Base-by-base conservation (phyloP, 768 basidiomycete species). In the Kwoniella botswanensis region DNA sequence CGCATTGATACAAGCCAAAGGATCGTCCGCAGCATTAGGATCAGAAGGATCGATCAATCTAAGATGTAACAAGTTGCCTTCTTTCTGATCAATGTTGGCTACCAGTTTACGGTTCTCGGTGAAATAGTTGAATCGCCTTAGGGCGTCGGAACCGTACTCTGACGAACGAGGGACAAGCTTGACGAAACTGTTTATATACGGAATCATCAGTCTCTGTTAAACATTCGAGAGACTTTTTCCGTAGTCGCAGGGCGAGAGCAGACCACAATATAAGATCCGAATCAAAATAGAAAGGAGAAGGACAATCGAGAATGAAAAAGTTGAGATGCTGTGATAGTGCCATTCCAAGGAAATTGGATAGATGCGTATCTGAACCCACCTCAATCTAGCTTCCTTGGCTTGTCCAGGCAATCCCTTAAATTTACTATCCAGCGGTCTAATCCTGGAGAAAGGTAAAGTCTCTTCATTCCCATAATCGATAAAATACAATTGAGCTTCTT, bases 401-500 rank as follows among this genome's bases (percentile, higher is more conserved):
- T 98, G 95, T 22, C 93, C 92, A 41, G 93, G 90, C 10, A 99
- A 87, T 10, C 90, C 87, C 75, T 92, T 91, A 89, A 98, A 98
- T 82, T 91, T 91, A 24, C 90, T 85, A 76, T 98, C 95, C 59
- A 99, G 88, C 3, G 95, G 94, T 24, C 97, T 88, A 71, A 97
- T 90, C 12, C 82, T 74, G 13, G 88, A 85, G 84, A 93, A 98
- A 4, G 90, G 84, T 12, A 98, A 86, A 1, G 88, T 92, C 79
- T 96, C 94, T 83, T 94, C 92, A 83, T 99, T 98, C 42, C 96
- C 96, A 79, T 84, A 86, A 71, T 86, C 85, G 74, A 98, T 95
- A 85, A 98, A 98, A 9, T 91, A 90, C 43, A 99, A 91, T 82
- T 97, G 93, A 6, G 93, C 94, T 84, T 97, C 93, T 81, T 92